Conservation (phyloP, 306 rosid species). For the Geum urbanum region DNA sequence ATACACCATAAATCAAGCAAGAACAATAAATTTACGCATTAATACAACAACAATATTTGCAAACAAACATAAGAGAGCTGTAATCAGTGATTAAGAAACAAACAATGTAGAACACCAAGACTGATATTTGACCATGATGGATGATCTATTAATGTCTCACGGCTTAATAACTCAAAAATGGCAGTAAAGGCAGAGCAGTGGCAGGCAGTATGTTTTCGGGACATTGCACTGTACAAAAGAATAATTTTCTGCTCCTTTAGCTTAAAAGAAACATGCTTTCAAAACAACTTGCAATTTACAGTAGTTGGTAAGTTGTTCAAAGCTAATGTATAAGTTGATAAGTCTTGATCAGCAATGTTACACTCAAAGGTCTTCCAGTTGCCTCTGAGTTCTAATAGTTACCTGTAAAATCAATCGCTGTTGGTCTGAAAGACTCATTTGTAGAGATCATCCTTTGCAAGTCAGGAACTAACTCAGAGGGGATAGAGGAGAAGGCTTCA, state of each 20-base stretch:
- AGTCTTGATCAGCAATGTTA: neutral
- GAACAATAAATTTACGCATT: neutral
- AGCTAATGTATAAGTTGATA: neutral
- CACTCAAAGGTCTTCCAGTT: neutral
- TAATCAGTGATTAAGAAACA: neutral
- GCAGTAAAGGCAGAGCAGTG: too few species aligned
- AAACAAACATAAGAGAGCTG: neutral
- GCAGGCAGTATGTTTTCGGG: too few species aligned
- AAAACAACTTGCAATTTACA: neutral
- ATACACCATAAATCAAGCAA: neutral
- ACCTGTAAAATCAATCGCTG: constrained; percentile 91
- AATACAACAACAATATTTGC: neutral
- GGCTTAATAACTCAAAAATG: neutral
- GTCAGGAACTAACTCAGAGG: constrained; percentile 80
- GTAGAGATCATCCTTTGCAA: constrained; percentile 89
- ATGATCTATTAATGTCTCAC: neutral
- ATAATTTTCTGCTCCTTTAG: too few species aligned
- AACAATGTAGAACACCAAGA: neutral
- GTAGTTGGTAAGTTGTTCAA: neutral
- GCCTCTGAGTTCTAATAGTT: neutral
- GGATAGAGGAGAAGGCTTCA: constrained; percentile 82
- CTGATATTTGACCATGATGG: neutral
- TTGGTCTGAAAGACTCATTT: constrained; percentile 82
- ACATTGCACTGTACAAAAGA: neutral
- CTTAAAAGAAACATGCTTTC: neutral